Conservation (phyloP, 139 green algal genomes). For the Volvox africanus region DNA sequence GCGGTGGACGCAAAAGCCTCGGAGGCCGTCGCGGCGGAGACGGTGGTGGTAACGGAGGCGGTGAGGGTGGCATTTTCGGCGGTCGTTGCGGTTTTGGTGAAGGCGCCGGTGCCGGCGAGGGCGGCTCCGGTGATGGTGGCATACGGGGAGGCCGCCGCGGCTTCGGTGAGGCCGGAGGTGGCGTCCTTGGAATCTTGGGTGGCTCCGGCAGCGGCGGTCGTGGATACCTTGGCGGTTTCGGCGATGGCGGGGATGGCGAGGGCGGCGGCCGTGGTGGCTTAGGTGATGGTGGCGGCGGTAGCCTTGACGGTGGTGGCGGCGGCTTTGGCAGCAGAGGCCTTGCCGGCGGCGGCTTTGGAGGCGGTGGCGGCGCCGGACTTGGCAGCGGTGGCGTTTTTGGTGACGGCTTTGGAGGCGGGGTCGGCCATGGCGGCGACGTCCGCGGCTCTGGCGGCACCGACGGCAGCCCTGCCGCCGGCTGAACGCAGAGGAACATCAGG, state of each 20-base stretch:
- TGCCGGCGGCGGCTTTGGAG: background rate
- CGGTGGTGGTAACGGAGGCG: background rate
- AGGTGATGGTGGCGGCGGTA: background rate
- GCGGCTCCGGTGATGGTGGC: background rate
- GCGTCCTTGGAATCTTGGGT: background rate
- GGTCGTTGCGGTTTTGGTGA: background rate
- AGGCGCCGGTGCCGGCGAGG: background rate
- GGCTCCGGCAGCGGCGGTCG: background rate
- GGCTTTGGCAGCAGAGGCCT: too few relatives aligned
- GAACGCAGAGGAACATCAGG: conserved; percentile 32
- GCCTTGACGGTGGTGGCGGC: background rate
- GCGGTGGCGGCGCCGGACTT: background rate
- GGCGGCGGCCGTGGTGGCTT: background rate
- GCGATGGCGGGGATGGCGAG: too few relatives aligned
- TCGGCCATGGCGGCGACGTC: background rate
- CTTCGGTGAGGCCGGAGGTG: background rate
- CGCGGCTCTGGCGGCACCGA: background rate
- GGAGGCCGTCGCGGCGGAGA: background rate
- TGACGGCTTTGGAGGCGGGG: background rate
- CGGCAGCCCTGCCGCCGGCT: background rate
- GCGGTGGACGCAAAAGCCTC: background rate
- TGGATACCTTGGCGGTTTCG: too few relatives aligned
- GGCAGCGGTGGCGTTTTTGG: background rate
- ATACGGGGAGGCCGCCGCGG: background rate
- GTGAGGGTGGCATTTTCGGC: background rate